Conservation (phyloP, 345 rosid genomes). For the Brassica rapa region DNA sequence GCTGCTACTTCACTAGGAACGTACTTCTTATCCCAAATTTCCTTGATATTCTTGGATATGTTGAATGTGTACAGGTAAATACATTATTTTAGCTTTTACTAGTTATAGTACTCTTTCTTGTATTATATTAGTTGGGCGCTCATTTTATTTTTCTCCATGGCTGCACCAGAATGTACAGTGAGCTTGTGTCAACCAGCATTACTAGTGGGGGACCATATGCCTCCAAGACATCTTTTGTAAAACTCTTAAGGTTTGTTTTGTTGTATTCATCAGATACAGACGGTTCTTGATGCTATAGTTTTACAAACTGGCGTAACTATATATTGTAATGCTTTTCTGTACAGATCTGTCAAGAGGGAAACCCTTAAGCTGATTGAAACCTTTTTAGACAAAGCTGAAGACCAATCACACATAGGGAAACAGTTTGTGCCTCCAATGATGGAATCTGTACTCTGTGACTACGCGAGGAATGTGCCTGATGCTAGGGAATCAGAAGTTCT, state of each 20-base stretch:
- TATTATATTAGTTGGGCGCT: not conserved
- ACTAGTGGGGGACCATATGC: slow-evolving; percentile 93
- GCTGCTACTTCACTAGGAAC: slow-evolving; percentile 95
- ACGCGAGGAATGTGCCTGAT: slow-evolving; percentile 96
- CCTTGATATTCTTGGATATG: slow-evolving; percentile 96
- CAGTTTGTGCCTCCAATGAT: slow-evolving; percentile 99
- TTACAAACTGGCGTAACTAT: slow-evolving; percentile 14
- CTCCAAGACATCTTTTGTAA: slow-evolving; percentile 86
- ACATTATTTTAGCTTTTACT: not conserved
- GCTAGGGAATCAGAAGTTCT: slow-evolving; percentile 99
- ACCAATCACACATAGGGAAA: slow-evolving; percentile 93
- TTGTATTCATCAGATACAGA: slow-evolving; percentile 14
- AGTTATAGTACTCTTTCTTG: slow-evolving; percentile 1
- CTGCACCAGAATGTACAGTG: slow-evolving; percentile 94
- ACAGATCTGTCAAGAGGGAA: slow-evolving; percentile 98
- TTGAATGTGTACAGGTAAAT: slow-evolving; percentile 92
- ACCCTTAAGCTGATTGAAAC: slow-evolving; percentile 96
- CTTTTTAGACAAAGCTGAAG: slow-evolving; percentile 98
- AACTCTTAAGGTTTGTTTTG: slow-evolving; percentile 72
- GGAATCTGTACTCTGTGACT: slow-evolving; percentile 99
- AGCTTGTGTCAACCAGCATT: slow-evolving; percentile 92
- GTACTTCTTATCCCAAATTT: slow-evolving; percentile 80
- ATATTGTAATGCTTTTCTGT: slow-evolving; percentile 23
- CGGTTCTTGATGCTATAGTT: not conserved
- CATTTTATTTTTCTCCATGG: slow-evolving; percentile 27